Evolutionary conservation across 169 alveolate genomes (phyloP), one percentile per base, ranked within the genome.

Genomic region (Eimeria necatrix): DNA sequence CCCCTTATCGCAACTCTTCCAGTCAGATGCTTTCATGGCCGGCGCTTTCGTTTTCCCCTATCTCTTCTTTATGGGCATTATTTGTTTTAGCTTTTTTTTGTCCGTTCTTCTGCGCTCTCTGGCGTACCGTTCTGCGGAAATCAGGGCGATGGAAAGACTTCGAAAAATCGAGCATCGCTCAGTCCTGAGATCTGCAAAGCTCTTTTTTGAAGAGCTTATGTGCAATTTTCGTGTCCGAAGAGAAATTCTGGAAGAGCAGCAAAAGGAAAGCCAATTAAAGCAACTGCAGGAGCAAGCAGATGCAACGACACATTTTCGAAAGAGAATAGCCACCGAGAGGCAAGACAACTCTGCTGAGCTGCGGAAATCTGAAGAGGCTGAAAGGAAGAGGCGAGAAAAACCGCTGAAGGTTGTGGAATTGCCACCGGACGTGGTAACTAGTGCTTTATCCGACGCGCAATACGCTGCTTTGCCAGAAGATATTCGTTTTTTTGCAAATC

Each of bases 101-200:
- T 89, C 73, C 80, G 88, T 89, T 24, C 88, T 89, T 56, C 88
- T 89, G 14, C 94, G 94, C 4, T 89, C 94, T 22, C 83, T 89
- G 74, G 87, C 88, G 9, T 49, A 18, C 64, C 94, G 94, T 22
- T 48, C 83, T 22, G 94, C 86, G 16, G 94, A 89, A 53, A 52
- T 89, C 22, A 78, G 73, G 41, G 70, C 49, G 12, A 78, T 78
- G 61, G 94, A 89, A 64, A 59, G 76, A 4, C 88, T 89, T 48
- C 52, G 61, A 24, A 60, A 53, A 61, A 24, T 26, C 26, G 60
- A 53, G 80, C 70, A 51, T 16, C 90, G 90, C 22, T 76, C 94
- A 6, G 51, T 56, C 24, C 51, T 89, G 16, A 52, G 52, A 9
- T 59, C 61, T 20, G 48, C 22, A 49, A 87, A 49, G 49, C 64